Conservation (phyloP, 1,284 basidiomycete genomes). For the Trichosporon coremiiforme region DNA sequence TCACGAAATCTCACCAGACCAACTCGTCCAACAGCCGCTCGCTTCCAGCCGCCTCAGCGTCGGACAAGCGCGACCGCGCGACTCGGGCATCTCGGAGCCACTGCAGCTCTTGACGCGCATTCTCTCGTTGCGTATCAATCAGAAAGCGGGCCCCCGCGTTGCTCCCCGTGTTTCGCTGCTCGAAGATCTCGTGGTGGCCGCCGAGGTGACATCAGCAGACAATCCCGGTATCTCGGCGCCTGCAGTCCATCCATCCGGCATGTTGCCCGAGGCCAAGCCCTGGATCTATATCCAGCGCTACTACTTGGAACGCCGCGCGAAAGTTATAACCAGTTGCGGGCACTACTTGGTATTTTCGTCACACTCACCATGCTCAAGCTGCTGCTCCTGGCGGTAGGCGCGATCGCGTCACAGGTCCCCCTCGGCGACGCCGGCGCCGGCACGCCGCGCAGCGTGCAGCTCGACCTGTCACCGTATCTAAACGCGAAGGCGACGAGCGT, state of each 20-base stretch:
- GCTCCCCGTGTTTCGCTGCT: not conserved
- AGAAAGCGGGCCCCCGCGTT: too few relatives aligned
- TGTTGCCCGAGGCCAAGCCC: slow-evolving; percentile 3
- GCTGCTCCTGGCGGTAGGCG: not conserved
- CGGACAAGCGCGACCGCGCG: not conserved
- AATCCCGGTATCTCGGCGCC: not conserved
- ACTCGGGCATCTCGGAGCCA: too few relatives aligned
- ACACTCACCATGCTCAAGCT: not conserved
- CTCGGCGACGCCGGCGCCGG: not conserved
- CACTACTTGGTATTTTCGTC: not conserved
- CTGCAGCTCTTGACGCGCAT: not conserved
- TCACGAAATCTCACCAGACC: not conserved
- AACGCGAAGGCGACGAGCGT: slow-evolving; percentile 29
- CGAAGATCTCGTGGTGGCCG: not conserved
- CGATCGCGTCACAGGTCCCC: slow-evolving; percentile 10
- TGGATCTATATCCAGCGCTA: not conserved
- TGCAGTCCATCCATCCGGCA: slow-evolving; percentile 4
- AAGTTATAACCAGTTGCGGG: not conserved
- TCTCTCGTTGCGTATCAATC: not conserved
- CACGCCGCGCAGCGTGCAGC: slow-evolving; percentile 4
- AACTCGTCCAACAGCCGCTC: too few relatives aligned
- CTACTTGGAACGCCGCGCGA: not conserved
- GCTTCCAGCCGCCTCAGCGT: not conserved
- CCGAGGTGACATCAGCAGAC: not conserved
- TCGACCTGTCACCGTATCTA: slow-evolving; percentile 35